phyloP scores from a whole-genome alignment of 2,329 filamentous ascomycete species.

The Aspergillus novofumigatus region DNA sequence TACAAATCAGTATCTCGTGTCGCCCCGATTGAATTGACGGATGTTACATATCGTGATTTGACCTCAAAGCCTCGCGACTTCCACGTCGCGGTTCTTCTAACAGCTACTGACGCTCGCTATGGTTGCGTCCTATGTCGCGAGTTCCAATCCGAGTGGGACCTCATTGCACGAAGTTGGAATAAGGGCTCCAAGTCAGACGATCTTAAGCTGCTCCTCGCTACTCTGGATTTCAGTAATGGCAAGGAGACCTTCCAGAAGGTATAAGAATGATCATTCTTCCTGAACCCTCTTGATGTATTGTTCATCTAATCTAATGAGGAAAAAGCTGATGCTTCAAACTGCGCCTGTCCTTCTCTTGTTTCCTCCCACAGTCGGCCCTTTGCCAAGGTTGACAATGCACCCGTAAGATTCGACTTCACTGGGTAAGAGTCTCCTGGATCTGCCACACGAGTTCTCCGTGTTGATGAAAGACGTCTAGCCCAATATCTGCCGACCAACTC shows the following conservation, averaged over 20 bases:
- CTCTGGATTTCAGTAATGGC: constrained; percentile 83
- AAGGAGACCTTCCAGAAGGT: constrained; percentile 84
- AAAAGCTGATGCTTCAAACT: constrained; percentile 84
- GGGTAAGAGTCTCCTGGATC: constrained; percentile 54
- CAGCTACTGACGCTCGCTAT: constrained; percentile 76
- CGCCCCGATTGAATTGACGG: constrained; percentile 71
- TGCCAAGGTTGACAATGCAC: constrained; percentile 65
- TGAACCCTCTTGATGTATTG: neutral
- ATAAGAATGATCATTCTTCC: constrained; percentile 25
- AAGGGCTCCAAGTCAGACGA: constrained; percentile 66
- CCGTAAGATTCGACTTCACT: constrained; percentile 79
- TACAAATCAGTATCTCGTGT: constrained; percentile 67
- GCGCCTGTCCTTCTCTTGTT: constrained; percentile 87
- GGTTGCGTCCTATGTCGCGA: constrained; percentile 83
- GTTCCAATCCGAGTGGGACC: constrained; percentile 91
- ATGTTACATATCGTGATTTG: constrained; percentile 69
- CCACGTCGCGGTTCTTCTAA: constrained; percentile 74
- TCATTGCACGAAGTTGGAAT: constrained; percentile 80
- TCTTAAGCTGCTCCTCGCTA: constrained; percentile 66
- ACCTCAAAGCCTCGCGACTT: constrained; percentile 79
- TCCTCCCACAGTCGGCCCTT: constrained; percentile 75
- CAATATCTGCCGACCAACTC: constrained; percentile 70
- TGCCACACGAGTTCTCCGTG: neutral
- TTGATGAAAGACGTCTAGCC: constrained; percentile 44
- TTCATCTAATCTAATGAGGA: constrained; percentile 8